Evolutionary conservation across 2,329 filamentous ascomycete species (phyloP), one percentile per base, ranked within the genome.

Genomic region (Claviceps fusiformis): DNA sequence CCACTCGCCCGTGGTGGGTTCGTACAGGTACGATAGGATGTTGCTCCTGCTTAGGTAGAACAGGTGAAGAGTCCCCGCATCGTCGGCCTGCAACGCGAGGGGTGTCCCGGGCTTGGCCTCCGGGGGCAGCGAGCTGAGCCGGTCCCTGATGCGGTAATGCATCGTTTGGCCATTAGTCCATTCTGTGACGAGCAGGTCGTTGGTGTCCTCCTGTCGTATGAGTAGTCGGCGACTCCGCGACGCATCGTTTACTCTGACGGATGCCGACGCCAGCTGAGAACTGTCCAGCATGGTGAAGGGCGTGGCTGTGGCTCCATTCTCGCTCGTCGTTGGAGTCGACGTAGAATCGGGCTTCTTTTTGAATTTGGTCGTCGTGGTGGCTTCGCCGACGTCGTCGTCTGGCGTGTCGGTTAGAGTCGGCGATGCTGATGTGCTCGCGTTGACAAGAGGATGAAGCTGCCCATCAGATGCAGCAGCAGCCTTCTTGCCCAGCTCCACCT

Each of bases 131-230:
- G 57, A 49, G 17, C 19, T 49, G 1, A 59, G 53, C 44, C 54
- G 57, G 46, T 61, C 58, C 41, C 29, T 50, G 43, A 60, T 46
- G 9, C 53, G 55, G 29, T 56, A 60, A 24, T 57, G 54, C 5
- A 27, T 43, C 5, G 46, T 47, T 24, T 54, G 54, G 9, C 50
- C 53, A 9, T 54, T 43, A 1, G 50, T 33, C 56, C 57, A 59
- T 24, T 63, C 55, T 2, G 56, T 53, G 4, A 57, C 57, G 13
- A 59, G 50, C 17, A 65, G 58, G n/a, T 59, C 54, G 35, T 57
- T 56, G 6, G 58, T 54, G 5, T 58, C 57, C 33, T 63, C 61
- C 37, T 65, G 63, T 58, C 62, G 61, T 13, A 63, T 29, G 1
- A 64, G 29, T 11, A 63, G 47, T 1, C 59, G 56, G 17, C 59